A percentile compares a stretch with the other conserved stretches of the same genome.
phyloP scores from a whole-genome alignment of 2,329 filamentous ascomycete species.

The Scolecobasidium constrictum region DNA sequence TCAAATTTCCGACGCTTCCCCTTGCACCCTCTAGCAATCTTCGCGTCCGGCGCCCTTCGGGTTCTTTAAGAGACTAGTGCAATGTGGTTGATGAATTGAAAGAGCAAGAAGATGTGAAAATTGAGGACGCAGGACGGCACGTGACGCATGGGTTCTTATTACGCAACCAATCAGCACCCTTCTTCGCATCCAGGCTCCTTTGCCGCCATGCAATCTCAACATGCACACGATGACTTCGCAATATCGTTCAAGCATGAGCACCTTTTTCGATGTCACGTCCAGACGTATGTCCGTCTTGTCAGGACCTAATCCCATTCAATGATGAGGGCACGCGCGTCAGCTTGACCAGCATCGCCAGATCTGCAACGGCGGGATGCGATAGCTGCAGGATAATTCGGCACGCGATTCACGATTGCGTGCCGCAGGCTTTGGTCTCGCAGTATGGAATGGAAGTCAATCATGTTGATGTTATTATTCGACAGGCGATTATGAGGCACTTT shows the following conservation, averaged over 20 bases:
- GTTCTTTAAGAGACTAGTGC: no score
- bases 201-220: no score
- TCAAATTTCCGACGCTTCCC: no score
- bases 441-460: neutral
- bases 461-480: neutral
- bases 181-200: no score
- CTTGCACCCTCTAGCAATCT: no score
- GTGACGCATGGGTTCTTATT: no score
- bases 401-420: conserved; percentile 2
- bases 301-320: neutral
- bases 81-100: no score
- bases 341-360: neutral
- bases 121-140: no score
- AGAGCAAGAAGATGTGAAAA: no score
- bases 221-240: no score
- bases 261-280: neutral
- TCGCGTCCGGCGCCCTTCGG: no score
- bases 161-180: no score
- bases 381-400: conserved; percentile 4
- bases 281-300: neutral
- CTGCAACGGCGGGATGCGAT: neutral
- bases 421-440: neutral
- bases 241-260: neutral
- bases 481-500: conserved; percentile 5
- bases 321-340: neutral